Evolutionary conservation across 2,329 filamentous ascomycete genomes (phyloP), one percentile per base, ranked within the genome.

Genomic region (Phoma sp.): DNA sequence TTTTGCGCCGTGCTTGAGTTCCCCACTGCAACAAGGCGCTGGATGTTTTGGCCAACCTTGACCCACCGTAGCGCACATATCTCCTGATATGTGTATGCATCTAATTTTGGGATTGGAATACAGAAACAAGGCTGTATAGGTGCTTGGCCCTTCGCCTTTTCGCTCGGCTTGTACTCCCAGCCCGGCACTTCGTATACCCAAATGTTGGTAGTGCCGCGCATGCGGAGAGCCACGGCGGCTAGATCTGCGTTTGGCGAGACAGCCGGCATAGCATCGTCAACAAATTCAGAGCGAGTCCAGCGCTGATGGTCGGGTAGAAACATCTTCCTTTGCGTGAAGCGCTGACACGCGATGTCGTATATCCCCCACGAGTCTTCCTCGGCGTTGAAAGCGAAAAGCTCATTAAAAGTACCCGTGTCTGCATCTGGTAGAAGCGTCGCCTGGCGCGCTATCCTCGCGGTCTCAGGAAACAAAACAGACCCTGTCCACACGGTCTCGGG

Each of bases 381-480:
- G 5, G 73, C 66, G 38, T 76, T 73, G 61, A 75, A 77, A 18
- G 74, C 75, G 57, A 77, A 75, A 2, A 77, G 57, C 58, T 76
- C 74, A 29, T 69, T 76, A 53, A 75, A 68, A 1, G 73, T 73
- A 0, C 72, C 73, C 0, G 71, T 74, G 22, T 71, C 68, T 0
- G 70, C 65, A 50, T 76, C 74, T 14, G 74, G 75, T 32, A 77
- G 65, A 1, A 77, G 57, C 10, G 72, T 72, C 2, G 74, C 74
- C 51, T 77, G 75, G 11, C 72, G 64, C 23, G 73, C 74, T 46
- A 72, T 72, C 32, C 65, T 67, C 13, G 72, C 65, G 10, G 68
- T 74, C 53, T 77, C 73, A 1, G 75, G 75, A 39, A 77, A 77
- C n/a, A 77, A 68, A 25, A 77, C 70, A 27, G 71, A 71, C 23